Percentiles rank a stretch among this genome's conserved stretches.
Conservation (phyloP, 2,329 filamentous ascomycete genomes). For the Immersiporthe knoxdaviesiana region DNA sequence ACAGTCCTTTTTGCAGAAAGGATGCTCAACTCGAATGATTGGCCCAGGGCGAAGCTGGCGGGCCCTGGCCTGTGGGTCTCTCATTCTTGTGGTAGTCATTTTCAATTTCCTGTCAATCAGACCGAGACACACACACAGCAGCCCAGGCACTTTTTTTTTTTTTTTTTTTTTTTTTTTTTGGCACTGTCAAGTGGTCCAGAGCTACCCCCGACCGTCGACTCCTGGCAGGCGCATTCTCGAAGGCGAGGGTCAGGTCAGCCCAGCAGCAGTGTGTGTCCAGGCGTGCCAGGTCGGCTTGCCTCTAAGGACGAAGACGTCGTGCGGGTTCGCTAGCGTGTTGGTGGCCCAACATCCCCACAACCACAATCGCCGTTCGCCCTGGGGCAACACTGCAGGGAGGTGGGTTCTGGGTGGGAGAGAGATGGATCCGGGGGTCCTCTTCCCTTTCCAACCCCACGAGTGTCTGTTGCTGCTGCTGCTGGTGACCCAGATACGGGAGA, state of each 20-base stretch:
- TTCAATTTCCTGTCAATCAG: background rate
- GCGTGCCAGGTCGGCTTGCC: background rate
- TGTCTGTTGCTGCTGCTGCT: background rate
- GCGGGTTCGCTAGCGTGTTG: conserved; percentile 2
- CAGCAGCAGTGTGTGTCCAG: too few species aligned
- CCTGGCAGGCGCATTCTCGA: conserved; percentile 2
- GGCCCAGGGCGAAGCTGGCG: background rate
- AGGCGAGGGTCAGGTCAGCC: background rate
- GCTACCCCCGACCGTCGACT: background rate
- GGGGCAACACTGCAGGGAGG: conserved; percentile 8
- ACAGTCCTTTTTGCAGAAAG: background rate
- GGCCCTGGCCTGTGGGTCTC: background rate
- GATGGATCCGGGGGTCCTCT: conserved; percentile 6
- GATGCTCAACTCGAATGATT: background rate
- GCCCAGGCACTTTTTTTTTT: too few species aligned
- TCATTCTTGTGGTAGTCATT: background rate
- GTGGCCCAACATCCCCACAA: conserved; percentile 7
- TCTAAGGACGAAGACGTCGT: conserved; percentile 6
- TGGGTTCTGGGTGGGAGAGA: conserved; percentile 8
- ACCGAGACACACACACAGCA: too few species aligned
- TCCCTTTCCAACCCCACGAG: conserved; percentile 18
- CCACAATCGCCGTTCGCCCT: conserved; percentile 7
- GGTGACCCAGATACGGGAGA: conserved; percentile 8
- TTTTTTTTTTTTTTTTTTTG: too few species aligned
- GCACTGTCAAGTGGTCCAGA: background rate